Conservation (phyloP, 768 basidiomycete genomes). For the Suillus alpinus region DNA sequence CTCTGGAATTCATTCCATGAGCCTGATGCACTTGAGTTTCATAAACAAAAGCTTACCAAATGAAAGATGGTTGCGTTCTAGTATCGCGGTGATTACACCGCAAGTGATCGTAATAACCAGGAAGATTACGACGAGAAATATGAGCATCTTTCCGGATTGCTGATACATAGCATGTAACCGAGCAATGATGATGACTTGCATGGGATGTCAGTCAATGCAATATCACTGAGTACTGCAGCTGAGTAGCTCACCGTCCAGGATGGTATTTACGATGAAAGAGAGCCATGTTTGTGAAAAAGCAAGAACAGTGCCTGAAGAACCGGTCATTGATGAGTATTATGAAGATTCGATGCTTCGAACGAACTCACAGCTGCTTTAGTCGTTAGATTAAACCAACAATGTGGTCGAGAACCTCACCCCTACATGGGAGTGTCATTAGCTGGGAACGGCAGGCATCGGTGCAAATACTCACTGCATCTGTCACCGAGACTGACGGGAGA, state of each 20-base stretch:
- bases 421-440: not conserved
- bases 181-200: not conserved
- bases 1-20: not conserved
- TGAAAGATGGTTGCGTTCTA: not conserved
- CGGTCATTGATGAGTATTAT: not conserved
- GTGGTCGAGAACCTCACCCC: not conserved
- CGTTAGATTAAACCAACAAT: not conserved
- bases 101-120: not conserved
- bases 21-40: not conserved
- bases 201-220: not conserved
- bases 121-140: not conserved
- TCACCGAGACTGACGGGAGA: not conserved
- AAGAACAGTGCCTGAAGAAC: not conserved
- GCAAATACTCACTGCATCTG: not conserved
- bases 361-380: not conserved
- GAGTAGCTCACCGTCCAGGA: not conserved
- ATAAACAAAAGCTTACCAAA: not conserved
- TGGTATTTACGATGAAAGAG: not conserved
- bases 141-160: not conserved
- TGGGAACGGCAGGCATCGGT: not conserved
- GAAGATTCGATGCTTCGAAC: not conserved
- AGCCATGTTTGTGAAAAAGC: not conserved
- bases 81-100: not conserved
- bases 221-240: not conserved
- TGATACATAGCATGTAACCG: not conserved